A percentile compares a stretch with the other conserved stretches of the same genome.
These are phyloP conservation scores for Rhododendron simsii DNA, from an alignment of 148 eudicot genomes.

Conservation along the genomic window DNA sequence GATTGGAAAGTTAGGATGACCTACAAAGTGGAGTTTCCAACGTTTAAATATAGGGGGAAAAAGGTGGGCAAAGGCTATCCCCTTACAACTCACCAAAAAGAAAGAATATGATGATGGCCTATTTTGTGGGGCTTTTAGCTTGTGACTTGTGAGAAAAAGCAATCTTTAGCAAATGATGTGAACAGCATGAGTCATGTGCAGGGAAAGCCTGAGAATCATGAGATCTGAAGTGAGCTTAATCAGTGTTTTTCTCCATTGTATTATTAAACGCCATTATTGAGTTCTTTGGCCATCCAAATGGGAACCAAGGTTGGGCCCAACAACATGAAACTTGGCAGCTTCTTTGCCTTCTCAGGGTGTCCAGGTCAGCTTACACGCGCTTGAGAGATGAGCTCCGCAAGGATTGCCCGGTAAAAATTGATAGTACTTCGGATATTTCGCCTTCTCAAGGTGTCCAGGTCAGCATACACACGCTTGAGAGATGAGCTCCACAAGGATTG, in stretches of 20 bases:
- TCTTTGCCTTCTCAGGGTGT: not conserved
- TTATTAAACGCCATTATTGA: not conserved
- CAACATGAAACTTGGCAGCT: not conserved
- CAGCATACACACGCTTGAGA: not conserved
- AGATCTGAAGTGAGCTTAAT: not conserved
- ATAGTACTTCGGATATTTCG: too few relatives aligned
- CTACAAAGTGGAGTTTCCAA: too few relatives aligned
- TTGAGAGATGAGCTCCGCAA: not conserved
- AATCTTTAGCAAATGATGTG: not conserved
- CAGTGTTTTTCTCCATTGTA: not conserved
- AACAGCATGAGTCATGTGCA: constrained; percentile 11
- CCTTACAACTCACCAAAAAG: constrained; percentile 1
- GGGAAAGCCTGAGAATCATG: not conserved
- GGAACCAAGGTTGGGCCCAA: not conserved
- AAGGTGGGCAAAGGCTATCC: not conserved
- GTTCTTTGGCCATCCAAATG: not conserved
- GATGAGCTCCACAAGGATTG: too few relatives aligned
- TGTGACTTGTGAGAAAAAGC: not conserved
- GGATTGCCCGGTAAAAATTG: too few relatives aligned
- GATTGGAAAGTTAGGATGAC: too few relatives aligned
- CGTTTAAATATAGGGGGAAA: too few relatives aligned
- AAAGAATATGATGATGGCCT: not conserved
- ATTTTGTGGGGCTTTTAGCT: not conserved
- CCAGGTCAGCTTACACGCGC: not conserved
- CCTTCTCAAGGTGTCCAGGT: not conserved